Percentiles rank a stretch among this genome's conserved stretches.
Conservation (phyloP, 2,329 filamentous ascomycete species). For the Claviceps sp. region DNA sequence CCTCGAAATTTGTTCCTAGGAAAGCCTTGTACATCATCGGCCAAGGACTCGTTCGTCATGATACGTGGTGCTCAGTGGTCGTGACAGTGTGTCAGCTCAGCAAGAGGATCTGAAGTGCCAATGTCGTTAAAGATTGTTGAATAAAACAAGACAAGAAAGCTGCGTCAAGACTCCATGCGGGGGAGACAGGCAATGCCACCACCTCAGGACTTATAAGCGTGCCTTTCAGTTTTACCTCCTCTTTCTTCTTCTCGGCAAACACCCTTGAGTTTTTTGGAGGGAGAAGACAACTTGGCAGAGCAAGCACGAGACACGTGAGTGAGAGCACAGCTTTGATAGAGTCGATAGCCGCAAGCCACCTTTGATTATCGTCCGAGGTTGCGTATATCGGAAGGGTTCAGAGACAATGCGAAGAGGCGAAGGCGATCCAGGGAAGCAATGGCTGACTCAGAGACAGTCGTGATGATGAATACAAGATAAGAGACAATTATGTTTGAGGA, state of each 20-base stretch:
- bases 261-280: not conserved
- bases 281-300: not conserved
- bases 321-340: not conserved
- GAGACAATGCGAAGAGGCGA: not conserved
- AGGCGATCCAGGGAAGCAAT: not conserved
- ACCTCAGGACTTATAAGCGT: not conserved
- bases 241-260: not conserved
- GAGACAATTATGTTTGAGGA: not conserved
- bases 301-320: not conserved
- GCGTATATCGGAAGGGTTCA: not conserved
- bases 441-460: not conserved
- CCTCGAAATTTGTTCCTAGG: constrained; percentile 12
- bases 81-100: not conserved
- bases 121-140: not conserved
- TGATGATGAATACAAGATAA: not conserved
- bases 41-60: constrained; percentile 2
- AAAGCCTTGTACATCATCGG: constrained; percentile 3
- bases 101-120: not conserved
- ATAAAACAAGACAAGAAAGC: not conserved
- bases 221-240: not conserved
- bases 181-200: not conserved
- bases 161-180: not conserved
- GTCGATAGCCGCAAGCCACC: not conserved
- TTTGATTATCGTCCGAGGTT: not conserved
- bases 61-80: not conserved